Percentiles rank a stretch among this genome's conserved stretches.
phyloP scores from a whole-genome alignment of 305 asterid genomes.

The Ajuga reptans region DNA sequence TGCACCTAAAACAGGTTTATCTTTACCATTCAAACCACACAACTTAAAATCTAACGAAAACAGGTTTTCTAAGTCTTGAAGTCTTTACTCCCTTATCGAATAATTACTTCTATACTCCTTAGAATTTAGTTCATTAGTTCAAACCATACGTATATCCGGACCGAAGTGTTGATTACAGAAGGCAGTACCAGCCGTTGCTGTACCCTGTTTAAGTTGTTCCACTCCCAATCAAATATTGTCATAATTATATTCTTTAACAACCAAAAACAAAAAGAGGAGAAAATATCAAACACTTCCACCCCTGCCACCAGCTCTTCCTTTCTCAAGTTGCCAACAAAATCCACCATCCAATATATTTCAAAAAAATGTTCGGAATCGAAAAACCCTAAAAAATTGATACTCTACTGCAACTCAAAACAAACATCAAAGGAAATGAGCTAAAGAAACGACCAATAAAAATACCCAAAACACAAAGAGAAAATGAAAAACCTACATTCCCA shows the following conservation, averaged over 20 bases:
- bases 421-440: not conserved
- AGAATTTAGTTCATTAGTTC: not conserved
- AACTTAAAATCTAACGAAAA: not conserved
- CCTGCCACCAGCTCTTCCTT: not conserved
- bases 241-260: not conserved
- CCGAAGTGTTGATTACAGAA: conserved; percentile 2
- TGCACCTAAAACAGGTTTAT: conserved; percentile 7
- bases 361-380: not conserved
- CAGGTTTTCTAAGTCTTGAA: not conserved
- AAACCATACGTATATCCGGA: not conserved
- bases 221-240: not conserved
- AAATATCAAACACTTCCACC: too few relatives aligned
- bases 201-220: not conserved
- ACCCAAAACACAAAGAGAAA: not conserved
- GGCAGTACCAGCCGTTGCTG: not conserved
- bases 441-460: not conserved
- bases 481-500: not conserved
- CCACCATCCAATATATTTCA: not conserved
- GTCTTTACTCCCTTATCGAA: conserved; percentile 12
- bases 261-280: not conserved
- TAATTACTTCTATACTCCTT: not conserved
- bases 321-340: not conserved
- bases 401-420: not conserved
- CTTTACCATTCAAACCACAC: conserved; percentile 1
- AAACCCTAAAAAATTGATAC: not conserved